phyloP scores from a whole-genome alignment of 2,329 filamentous ascomycete species.

The Epichloe gansuensis region DNA sequence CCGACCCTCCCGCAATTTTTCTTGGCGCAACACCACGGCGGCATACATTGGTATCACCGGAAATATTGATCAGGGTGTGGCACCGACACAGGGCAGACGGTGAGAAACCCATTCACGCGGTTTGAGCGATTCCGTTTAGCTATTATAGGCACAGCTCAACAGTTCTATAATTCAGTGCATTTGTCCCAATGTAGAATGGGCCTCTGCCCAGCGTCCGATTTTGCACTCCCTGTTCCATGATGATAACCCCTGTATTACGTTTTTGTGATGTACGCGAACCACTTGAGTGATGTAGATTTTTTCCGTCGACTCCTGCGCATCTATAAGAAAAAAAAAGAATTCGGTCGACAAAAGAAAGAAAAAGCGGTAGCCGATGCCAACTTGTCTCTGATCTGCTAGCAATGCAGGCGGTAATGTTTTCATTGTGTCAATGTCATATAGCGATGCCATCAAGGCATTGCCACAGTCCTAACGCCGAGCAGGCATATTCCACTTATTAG shows the following conservation, averaged over 20 bases:
- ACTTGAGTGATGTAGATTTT: constrained; percentile 1
- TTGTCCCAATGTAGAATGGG: neutral
- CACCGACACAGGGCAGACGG: neutral
- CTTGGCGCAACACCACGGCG: neutral
- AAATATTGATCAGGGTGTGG: neutral
- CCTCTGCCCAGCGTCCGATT: neutral
- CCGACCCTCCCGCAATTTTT: neutral
- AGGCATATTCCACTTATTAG: constrained; percentile 22
- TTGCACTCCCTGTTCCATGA: neutral
- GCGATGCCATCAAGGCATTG: neutral
- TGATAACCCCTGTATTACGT: neutral
- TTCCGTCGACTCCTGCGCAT: neutral
- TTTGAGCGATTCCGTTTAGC: neutral
- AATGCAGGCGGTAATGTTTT: neutral
- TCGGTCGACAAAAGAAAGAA: neutral
- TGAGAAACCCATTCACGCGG: neutral
- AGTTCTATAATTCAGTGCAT: neutral
- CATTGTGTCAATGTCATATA: neutral
- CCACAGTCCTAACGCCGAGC: neutral
- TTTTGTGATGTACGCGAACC: constrained; percentile 1
- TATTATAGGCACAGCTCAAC: neutral
- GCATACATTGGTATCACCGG: neutral
- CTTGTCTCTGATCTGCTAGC: neutral
- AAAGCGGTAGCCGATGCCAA: neutral
- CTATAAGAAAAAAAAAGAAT: neutral